phyloP scores from a whole-genome alignment of 73 alveolate species.

The Uronychia binucleata region DNA sequence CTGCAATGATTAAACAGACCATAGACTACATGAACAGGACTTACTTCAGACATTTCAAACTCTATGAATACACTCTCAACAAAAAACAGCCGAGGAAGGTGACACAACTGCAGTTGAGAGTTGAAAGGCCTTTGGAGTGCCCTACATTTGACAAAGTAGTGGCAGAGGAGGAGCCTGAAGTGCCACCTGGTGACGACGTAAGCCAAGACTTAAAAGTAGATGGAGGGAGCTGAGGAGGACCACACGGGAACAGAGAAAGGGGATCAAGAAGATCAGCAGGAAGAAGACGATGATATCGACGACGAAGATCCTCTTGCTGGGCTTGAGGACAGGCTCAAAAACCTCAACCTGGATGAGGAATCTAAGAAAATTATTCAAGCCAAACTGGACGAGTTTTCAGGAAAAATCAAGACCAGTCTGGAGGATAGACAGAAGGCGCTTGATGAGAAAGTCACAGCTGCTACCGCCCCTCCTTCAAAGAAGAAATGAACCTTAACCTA shows the following conservation, averaged over 20 bases:
- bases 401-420: conserved; percentile 6
- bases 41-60: background rate
- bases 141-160: background rate
- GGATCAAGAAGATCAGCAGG: conserved; percentile 6
- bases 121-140: background rate
- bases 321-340: conserved; percentile 32
- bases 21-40: background rate
- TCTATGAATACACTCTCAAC: background rate
- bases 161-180: background rate
- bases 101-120: background rate
- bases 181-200: background rate
- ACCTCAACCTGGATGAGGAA: conserved; percentile 43
- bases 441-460: conserved; percentile 33
- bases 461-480: conserved; percentile 17
- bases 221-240: background rate
- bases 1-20: background rate
- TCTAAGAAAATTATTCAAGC: conserved; percentile 21
- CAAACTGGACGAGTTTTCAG: conserved; percentile 22
- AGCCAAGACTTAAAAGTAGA: background rate
- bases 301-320: conserved; percentile 43
- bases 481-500: conserved; percentile 17
- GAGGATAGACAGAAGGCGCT: conserved; percentile 39
- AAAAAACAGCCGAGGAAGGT: background rate
- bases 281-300: conserved; percentile 21
- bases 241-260: background rate